Evolutionary conservation across 305 asterid species (phyloP).

Genomic region (Fraxinus latifolia): DNA sequence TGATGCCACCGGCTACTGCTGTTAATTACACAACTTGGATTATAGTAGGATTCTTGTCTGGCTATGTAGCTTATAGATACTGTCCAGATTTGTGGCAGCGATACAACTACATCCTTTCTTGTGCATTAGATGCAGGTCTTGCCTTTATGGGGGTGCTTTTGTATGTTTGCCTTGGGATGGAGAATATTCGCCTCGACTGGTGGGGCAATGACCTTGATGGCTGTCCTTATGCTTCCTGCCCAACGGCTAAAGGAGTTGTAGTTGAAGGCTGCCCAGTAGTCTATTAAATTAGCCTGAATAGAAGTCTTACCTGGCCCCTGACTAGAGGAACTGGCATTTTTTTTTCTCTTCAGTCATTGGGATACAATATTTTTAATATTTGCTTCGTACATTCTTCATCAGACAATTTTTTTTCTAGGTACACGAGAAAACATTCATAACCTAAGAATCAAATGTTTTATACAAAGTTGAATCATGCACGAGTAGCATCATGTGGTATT

Average conservation of each 20-base stretch:
- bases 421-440: background rate
- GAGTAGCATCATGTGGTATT: background rate
- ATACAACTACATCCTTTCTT: slow-evolving; percentile 74
- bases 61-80: slow-evolving; percentile 58
- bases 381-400: background rate
- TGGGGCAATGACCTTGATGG: slow-evolving; percentile 84
- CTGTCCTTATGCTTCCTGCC: slow-evolving; percentile 75
- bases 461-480: background rate
- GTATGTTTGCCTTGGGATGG: slow-evolving; percentile 65
- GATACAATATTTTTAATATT: background rate
- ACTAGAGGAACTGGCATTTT: background rate
- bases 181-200: slow-evolving; percentile 53
- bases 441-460: background rate
- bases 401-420: background rate
- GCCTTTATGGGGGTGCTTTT: slow-evolving; percentile 85
- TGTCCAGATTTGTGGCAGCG: slow-evolving; percentile 75
- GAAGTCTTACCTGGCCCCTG: background rate
- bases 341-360: background rate
- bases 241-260: slow-evolving; percentile 50
- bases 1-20: slow-evolving; percentile 87
- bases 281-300: slow-evolving; percentile 18
- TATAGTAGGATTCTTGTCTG: slow-evolving; percentile 68
- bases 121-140: slow-evolving; percentile 80
- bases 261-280: slow-evolving; percentile 60
- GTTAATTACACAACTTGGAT: slow-evolving; percentile 85